A percentile compares a stretch with the other conserved stretches of the same genome.
Evolutionary conservation across 768 basidiomycete species (phyloP).

Genomic region (Pulveroboletus sp.): DNA sequence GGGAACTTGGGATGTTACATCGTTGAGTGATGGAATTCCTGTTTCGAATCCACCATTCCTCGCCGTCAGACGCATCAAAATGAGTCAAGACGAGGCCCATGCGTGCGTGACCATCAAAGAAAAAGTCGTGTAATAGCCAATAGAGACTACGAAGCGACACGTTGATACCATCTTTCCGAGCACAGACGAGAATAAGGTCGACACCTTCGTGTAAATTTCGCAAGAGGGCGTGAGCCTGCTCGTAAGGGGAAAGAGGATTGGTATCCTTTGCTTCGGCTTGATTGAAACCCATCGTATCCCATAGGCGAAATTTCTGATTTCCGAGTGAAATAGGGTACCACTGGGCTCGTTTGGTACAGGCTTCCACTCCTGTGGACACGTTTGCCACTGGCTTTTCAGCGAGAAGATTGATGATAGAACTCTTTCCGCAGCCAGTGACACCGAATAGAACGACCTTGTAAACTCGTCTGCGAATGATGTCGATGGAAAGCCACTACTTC

Average conservation of each 20-base stretch:
- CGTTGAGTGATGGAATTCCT: slow-evolving; percentile 15
- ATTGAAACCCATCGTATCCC: slow-evolving; percentile 35
- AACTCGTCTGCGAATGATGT: slow-evolving; percentile 14
- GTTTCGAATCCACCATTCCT: slow-evolving; percentile 40
- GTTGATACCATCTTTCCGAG: slow-evolving; percentile 38
- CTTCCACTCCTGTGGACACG: slow-evolving; percentile 27
- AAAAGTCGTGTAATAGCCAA: slow-evolving; percentile 35
- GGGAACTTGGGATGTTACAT: slow-evolving; percentile 10
- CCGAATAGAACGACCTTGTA: slow-evolving; percentile 28
- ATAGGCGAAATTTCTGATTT: slow-evolving; percentile 25
- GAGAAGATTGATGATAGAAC: slow-evolving; percentile 30
- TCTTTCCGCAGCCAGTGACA: slow-evolving; percentile 29
- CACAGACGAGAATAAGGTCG: slow-evolving; percentile 38
- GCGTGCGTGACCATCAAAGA: slow-evolving; percentile 35
- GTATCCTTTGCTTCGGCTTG: slow-evolving; percentile 17
- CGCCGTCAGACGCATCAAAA: slow-evolving; percentile 31
- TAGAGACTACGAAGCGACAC: slow-evolving; percentile 35
- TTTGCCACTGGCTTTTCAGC: slow-evolving; percentile 24
- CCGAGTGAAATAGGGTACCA: slow-evolving; percentile 21
- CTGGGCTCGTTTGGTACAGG: slow-evolving; percentile 33
- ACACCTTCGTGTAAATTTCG: slow-evolving; percentile 33
- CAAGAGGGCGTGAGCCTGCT: slow-evolving; percentile 34
- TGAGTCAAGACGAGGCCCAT: slow-evolving; percentile 39
- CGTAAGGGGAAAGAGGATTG: slow-evolving; percentile 21
- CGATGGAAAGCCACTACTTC: background rate